A percentile compares a stretch with the other conserved stretches of the same genome.
Conservation (phyloP, 805 yeast genomes). For the Yarrowia sp. region DNA sequence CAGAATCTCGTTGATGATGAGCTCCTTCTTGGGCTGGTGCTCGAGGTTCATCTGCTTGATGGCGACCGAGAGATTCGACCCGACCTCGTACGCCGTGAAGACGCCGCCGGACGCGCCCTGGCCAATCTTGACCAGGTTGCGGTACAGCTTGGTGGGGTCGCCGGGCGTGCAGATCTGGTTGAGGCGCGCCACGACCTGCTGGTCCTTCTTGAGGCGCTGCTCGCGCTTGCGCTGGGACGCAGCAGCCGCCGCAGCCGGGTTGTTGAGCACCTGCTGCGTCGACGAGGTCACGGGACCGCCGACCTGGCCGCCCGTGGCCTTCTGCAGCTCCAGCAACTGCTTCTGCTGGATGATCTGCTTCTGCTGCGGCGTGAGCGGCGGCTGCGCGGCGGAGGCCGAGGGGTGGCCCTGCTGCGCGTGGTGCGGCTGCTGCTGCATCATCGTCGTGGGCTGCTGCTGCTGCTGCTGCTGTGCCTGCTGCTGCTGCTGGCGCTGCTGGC, state of each 20-base stretch:
- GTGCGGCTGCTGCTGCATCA: constrained; percentile 32
- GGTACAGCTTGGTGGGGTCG: constrained; percentile 73
- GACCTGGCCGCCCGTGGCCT: constrained; percentile 34
- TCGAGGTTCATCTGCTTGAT: constrained; percentile 93
- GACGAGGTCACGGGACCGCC: constrained; percentile 30
- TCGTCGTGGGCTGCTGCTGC: constrained; percentile 31
- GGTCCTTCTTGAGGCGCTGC: constrained; percentile 68
- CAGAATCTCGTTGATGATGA: constrained; percentile 90
- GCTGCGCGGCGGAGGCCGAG: not conserved
- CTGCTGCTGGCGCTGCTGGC: constrained; percentile 39
- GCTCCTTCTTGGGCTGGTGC: constrained; percentile 89
- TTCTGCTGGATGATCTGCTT: constrained; percentile 32
- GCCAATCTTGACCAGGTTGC: constrained; percentile 58
- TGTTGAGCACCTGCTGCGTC: constrained; percentile 19
- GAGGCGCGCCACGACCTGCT: constrained; percentile 67
- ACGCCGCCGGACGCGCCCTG: constrained; percentile 99
- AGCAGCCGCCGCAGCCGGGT: constrained; percentile 32
- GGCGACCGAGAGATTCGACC: constrained; percentile 70
- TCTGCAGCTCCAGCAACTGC: constrained; percentile 34
- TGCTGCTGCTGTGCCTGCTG: constrained; percentile 40
- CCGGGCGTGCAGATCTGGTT: constrained; percentile 77
- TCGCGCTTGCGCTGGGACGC: constrained; percentile 55
- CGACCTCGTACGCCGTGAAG: constrained; percentile 66
- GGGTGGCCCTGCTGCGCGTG: constrained; percentile 29
- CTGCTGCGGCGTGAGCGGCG: constrained; percentile 29